Percentiles rank a stretch among this genome's conserved stretches.
Evolutionary conservation across 768 basidiomycete genomes (phyloP).

Genomic region (Lactifluus pinguis): DNA sequence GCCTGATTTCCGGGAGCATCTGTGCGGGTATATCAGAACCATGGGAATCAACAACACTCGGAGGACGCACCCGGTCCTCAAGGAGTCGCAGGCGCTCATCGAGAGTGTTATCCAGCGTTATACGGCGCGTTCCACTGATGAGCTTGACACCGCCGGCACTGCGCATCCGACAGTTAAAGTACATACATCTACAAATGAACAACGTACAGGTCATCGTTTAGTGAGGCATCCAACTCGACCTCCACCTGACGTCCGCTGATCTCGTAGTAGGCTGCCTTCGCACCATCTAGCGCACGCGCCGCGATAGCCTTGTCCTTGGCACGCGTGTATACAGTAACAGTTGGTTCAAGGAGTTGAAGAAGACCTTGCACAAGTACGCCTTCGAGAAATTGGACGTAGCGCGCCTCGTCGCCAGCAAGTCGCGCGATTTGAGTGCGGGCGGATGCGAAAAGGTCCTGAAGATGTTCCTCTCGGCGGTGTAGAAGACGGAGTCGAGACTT

Average conservation of each 20-base stretch:
- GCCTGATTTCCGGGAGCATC: slow-evolving; percentile 95
- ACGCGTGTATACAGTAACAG: slow-evolving; percentile 57
- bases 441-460: slow-evolving; percentile 78
- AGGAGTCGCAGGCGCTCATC: slow-evolving; percentile 84
- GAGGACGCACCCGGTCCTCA: slow-evolving; percentile 68
- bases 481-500: slow-evolving; percentile 87
- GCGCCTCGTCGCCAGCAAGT: slow-evolving; percentile 53
- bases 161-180: not conserved
- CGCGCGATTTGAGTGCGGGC: slow-evolving; percentile 55
- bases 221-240: slow-evolving; percentile 47
- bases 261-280: slow-evolving; percentile 60
- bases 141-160: slow-evolving; percentile 86
- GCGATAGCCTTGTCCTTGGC: slow-evolving; percentile 55
- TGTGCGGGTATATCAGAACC: slow-evolving; percentile 25
- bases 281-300: slow-evolving; percentile 54
- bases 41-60: not conserved
- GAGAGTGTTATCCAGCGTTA: slow-evolving; percentile 89
- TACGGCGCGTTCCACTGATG: slow-evolving; percentile 59
- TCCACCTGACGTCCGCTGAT: slow-evolving; percentile 63
- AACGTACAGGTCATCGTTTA: slow-evolving; percentile 62
- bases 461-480: slow-evolving; percentile 83
- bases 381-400: slow-evolving; percentile 78
- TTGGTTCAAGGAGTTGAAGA: slow-evolving; percentile 71
- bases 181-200: not conserved
- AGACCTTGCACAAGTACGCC: slow-evolving; percentile 79